Percentiles rank a stretch among this genome's conserved stretches.
Conservation (phyloP, 1,284 basidiomycete genomes). For the Laetiporus sulphureus region DNA sequence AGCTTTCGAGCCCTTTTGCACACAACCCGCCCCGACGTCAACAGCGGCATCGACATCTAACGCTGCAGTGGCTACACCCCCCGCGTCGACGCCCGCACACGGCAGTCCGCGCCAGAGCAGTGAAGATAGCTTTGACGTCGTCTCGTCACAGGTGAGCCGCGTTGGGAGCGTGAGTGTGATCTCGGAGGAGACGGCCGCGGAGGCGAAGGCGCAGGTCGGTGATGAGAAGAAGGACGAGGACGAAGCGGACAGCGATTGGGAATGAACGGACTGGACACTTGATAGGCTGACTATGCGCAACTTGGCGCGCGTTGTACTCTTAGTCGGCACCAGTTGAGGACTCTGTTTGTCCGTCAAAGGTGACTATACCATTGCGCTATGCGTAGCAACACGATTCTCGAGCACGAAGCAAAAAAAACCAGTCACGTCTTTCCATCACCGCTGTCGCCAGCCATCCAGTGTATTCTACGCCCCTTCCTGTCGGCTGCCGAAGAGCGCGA, state of each 20-base stretch:
- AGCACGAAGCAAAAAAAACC: no score
- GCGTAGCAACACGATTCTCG: no score
- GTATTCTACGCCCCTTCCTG: not conserved
- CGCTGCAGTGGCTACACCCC: constrained; percentile 13
- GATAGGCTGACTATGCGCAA: no score
- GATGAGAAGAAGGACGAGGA: constrained; percentile 1
- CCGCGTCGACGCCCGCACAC: constrained; percentile 29
- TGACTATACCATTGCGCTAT: no score
- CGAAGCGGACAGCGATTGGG: constrained; percentile 7
- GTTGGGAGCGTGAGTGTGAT: constrained; percentile 16
- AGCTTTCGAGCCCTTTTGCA: not conserved
- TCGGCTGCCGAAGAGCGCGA: constrained; percentile 14
- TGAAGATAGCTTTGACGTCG: constrained; percentile 69
- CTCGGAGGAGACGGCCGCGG: constrained; percentile 6
- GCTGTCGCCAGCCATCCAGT: no score
- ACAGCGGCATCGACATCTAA: constrained; percentile 10
- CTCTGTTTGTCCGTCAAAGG: no score
- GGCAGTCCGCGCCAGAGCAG: constrained; percentile 53
- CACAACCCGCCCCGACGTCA: constrained; percentile 1
- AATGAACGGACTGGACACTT: no score
- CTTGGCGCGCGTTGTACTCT: no score
- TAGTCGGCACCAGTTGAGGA: no score
- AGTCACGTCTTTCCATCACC: no score
- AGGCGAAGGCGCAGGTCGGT: not conserved
- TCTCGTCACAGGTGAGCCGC: constrained; percentile 41